Percentiles rank a stretch among this genome's conserved stretches.
phyloP scores from a whole-genome alignment of 2,329 filamentous ascomycete species.

The Arthrobotrys musiformis region DNA sequence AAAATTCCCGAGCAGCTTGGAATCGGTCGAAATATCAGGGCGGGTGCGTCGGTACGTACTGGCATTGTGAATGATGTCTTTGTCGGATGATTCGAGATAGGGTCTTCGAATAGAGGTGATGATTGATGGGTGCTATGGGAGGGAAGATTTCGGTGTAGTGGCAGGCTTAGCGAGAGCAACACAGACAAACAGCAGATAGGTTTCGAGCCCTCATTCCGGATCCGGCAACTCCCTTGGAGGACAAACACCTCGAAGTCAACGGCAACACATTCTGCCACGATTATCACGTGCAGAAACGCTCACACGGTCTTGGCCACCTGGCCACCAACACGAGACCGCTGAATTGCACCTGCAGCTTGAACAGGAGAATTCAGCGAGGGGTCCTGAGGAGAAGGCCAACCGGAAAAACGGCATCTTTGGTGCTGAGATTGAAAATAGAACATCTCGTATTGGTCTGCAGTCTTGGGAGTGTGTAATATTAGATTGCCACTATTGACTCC shows the following conservation, averaged over 20 bases:
- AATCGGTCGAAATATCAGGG: slow-evolving; percentile 7
- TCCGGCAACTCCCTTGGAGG: background rate
- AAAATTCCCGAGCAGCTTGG: slow-evolving; percentile 34
- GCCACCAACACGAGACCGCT: too few relatives aligned
- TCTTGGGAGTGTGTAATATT: background rate
- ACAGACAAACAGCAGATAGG: slow-evolving; percentile 32
- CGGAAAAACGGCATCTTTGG: background rate
- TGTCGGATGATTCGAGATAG: slow-evolving; percentile 8
- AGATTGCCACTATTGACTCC: too few relatives aligned
- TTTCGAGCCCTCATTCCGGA: slow-evolving; percentile 49
- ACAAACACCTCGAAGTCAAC: slow-evolving; percentile 13
- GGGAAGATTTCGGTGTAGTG: slow-evolving; percentile 47
- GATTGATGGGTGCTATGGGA: slow-evolving; percentile 1
- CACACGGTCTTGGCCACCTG: background rate
- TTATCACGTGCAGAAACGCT: background rate
- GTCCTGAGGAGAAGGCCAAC: too few relatives aligned
- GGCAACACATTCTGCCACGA: background rate
- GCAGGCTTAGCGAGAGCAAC: slow-evolving; percentile 32
- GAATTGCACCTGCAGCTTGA: too few relatives aligned
- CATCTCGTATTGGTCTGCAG: background rate
- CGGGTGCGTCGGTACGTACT: slow-evolving; percentile 47
- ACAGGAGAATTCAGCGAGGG: too few relatives aligned
- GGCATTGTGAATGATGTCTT: slow-evolving; percentile 49
- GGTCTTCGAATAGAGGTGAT: slow-evolving; percentile 28
- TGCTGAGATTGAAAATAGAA: background rate